Percentiles rank a stretch among this genome's conserved stretches.
Conservation (phyloP, 495 filamentous ascomycete species). For the Aspergillus conjunctus region DNA sequence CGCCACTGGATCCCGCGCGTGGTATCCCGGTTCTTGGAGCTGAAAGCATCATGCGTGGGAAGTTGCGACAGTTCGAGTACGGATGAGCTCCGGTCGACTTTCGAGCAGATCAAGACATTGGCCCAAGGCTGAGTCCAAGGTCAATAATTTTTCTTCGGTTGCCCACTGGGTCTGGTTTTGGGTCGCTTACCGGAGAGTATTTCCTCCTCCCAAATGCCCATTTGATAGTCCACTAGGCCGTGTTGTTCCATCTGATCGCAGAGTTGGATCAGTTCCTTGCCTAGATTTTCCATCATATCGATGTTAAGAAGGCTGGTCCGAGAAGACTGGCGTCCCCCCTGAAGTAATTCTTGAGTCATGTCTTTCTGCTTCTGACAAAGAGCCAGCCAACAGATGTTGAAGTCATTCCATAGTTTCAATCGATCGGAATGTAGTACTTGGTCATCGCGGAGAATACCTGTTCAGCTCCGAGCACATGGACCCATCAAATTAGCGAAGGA, state of each 20-base stretch:
- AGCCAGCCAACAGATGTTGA: constrained; percentile 92
- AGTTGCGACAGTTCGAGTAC: constrained; percentile 28
- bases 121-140: constrained; percentile 53
- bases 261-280: constrained; percentile 73
- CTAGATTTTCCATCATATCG: constrained; percentile 76
- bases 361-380: constrained; percentile 87
- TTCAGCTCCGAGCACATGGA: constrained; percentile 19
- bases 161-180: not conserved
- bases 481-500: constrained; percentile 30
- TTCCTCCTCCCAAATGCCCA: constrained; percentile 94
- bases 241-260: constrained; percentile 86
- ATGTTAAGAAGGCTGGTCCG: constrained; percentile 66
- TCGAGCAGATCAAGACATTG: constrained; percentile 65
- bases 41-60: constrained; percentile 22
- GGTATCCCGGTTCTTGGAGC: constrained; percentile 8
- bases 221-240: constrained; percentile 94
- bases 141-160: not conserved
- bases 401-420: constrained; percentile 86
- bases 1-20: not conserved
- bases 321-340: constrained; percentile 58
- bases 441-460: constrained; percentile 76
- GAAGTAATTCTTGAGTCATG: constrained; percentile 59
- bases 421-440: constrained; percentile 67
- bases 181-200: constrained; percentile 72
- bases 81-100: constrained; percentile 37